phyloP scores from a whole-genome alignment of 441 rosid species.

The Codiaeum variegatum region DNA sequence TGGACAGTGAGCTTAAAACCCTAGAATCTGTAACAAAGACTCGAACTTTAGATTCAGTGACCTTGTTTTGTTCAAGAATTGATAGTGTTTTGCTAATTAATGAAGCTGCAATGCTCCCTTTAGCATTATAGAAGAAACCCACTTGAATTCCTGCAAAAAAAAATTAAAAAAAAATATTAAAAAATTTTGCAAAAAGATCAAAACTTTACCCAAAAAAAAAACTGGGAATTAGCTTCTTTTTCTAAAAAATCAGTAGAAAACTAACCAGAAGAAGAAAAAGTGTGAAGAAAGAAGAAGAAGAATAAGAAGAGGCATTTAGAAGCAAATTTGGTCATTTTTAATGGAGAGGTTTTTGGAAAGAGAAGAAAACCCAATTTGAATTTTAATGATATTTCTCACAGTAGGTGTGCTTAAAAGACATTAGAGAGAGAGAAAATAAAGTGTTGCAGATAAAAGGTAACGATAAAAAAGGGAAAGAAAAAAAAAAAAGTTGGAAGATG shows the following conservation, averaged over 20 bases:
- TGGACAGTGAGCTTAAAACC: conserved; percentile 21
- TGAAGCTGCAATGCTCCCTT: conserved; percentile 23
- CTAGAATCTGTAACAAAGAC: conserved; percentile 23
- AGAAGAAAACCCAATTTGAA: conserved; percentile 27
- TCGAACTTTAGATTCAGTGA: conserved; percentile 26
- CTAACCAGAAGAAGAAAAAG: conserved; percentile 44
- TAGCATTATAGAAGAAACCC: conserved; percentile 34
- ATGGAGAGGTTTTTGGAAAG: conserved; percentile 25
- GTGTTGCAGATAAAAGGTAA: conserved; percentile 19
- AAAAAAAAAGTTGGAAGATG: conserved; percentile 32
- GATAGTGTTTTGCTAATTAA: conserved; percentile 21
- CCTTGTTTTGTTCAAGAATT: conserved; percentile 30
- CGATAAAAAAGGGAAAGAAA: conserved; percentile 7
- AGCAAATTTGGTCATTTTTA: conserved; percentile 45
- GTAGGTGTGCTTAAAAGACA: conserved; percentile 26
- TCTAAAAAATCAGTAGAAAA: not conserved
- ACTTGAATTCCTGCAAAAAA: conserved; percentile 34
- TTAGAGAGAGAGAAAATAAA: conserved; percentile 22
- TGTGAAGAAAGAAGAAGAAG: conserved; percentile 45
- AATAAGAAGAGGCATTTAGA: conserved; percentile 34
- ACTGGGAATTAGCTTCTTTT: not conserved
- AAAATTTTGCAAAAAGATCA: too few species aligned
- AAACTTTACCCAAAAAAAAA: too few species aligned
- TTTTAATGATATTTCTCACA: conserved; percentile 20
- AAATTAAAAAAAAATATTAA: conserved; percentile 11